Percentiles rank a stretch among this genome's conserved stretches.
phyloP scores from a whole-genome alignment of 75 land plant species.

The Selaginella tamariscina region DNA sequence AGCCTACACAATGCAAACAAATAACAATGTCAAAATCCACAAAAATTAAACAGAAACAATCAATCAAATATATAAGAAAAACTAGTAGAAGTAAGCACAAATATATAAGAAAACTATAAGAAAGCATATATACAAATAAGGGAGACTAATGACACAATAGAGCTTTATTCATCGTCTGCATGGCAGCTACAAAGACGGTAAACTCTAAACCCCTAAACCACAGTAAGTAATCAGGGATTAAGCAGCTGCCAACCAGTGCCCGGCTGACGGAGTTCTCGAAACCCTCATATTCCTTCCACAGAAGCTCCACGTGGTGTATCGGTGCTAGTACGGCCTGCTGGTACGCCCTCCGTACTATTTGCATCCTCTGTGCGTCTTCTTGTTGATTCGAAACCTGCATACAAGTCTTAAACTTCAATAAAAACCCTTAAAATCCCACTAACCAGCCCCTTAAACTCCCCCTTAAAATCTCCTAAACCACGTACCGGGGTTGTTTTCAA shows the following conservation, averaged over 20 bases:
- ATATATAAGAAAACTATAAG: not conserved
- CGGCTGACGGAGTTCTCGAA: constrained; percentile 98
- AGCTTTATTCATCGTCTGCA: not conserved
- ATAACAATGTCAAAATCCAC: not conserved
- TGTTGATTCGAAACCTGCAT: constrained; percentile 53
- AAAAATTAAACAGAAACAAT: not conserved
- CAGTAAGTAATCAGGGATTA: too few species aligned
- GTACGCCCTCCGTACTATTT: constrained; percentile 68
- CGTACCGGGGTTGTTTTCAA: constrained; percentile 75
- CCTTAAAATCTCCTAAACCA: not conserved
- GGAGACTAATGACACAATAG: not conserved
- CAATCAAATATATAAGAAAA: not conserved
- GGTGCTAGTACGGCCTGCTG: constrained; percentile 87
- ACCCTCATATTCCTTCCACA: constrained; percentile 95
- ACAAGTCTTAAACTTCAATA: not conserved
- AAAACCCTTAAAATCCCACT: too few species aligned
- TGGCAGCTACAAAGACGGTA: not conserved
- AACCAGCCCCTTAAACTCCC: too few species aligned
- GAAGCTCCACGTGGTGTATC: constrained; percentile 84
- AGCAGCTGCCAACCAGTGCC: constrained; percentile 45
- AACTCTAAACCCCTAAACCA: too few species aligned
- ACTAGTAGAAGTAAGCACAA: not conserved
- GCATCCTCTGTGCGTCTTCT: constrained; percentile 91
- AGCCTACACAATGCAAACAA: constrained; percentile 52
- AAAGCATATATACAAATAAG: not conserved